Evolutionary conservation across 176 grass and related monocot species (phyloP), one percentile per base, ranked within the genome.

Genomic region (Pharus latifolius): DNA sequence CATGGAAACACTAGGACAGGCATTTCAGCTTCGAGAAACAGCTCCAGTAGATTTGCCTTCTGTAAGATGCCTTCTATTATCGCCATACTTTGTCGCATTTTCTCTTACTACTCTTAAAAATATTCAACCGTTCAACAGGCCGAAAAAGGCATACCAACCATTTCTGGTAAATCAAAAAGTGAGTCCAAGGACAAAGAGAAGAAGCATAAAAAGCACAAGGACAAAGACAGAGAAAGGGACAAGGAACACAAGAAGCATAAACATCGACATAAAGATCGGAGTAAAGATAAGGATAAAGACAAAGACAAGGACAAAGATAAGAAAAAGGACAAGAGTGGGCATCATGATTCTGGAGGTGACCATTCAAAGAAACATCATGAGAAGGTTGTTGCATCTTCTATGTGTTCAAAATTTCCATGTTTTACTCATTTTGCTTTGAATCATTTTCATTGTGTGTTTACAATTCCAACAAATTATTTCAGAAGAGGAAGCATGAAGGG

Each of bases 241-340:
- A 98, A 83, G 84, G 94, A 98, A 64, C 94, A 93, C 61, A 93
- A 98, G 83, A 98, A 98, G 52, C 94, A 91, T 60, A 98, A 86
- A 78, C 87, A 91, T 80, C 89, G 87, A 28, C 90, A 98, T 75
- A 98, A 93, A 80, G 94, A 98, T 81, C 74, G 81, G 33, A 88
- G 62, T 56, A 98, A 91, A 87, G 86, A 90, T 53, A 98, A 92
- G 72, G 88, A 96, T 53, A 85, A 80, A 67, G 76, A 92, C 1
- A 90, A 86, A 41, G n/a, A n/a, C n/a, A n/a, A n/a, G 42, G 87
- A 90, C 53, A 95, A 87, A 72, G 93, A 98, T 52, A 98, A 87
- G 70, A 93, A 91, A 74, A 98, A 93, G 42, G 89, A 93, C 82
- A 98, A 98, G 81, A 92, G 77, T 76, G 87, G 88, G 1, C 87